Conservation (phyloP, 192 early-diverging fungal genomes). For the Thoreauomyces humboldtii region DNA sequence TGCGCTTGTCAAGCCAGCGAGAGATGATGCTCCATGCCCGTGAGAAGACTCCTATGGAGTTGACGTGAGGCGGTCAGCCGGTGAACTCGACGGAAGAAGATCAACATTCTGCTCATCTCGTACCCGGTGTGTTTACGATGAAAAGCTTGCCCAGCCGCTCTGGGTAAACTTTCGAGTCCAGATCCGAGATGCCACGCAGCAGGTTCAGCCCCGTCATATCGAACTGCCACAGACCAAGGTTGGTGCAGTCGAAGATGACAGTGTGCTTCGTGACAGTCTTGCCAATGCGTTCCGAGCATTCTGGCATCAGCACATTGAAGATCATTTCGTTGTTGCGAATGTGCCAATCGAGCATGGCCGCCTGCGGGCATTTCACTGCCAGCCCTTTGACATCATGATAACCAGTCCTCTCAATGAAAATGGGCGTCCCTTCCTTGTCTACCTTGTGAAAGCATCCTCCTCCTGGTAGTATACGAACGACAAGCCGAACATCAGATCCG, state of each 20-base stretch:
- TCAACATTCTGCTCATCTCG: not conserved
- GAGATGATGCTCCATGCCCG: conserved; percentile 35
- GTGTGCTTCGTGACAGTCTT: conserved; percentile 31
- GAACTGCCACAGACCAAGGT: conserved; percentile 30
- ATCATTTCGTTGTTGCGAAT: conserved; percentile 34
- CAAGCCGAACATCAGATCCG: too few species aligned
- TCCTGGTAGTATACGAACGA: too few species aligned
- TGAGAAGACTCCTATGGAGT: conserved; percentile 24
- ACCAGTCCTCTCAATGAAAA: conserved; percentile 36
- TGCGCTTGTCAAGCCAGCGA: conserved; percentile 39
- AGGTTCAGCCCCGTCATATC: conserved; percentile 36
- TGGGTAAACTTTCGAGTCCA: conserved; percentile 38
- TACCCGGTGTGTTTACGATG: conserved; percentile 36
- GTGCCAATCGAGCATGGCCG: conserved; percentile 30
- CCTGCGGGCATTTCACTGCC: conserved; percentile 21
- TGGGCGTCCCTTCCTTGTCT: conserved; percentile 33
- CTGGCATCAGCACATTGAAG: conserved; percentile 35
- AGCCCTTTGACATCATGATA: conserved; percentile 29
- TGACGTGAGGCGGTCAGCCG: too few species aligned
- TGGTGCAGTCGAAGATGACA: conserved; percentile 40
- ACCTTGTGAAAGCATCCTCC: conserved; percentile 39
- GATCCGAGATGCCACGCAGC: conserved; percentile 27
- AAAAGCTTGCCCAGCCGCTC: conserved; percentile 36
- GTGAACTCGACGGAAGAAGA: not conserved
- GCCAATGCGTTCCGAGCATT: conserved; percentile 23